Percentiles rank a stretch among this genome's conserved stretches.
Conservation (phyloP, 192 early-diverging fungal species). For the Entomortierella parvispora region DNA sequence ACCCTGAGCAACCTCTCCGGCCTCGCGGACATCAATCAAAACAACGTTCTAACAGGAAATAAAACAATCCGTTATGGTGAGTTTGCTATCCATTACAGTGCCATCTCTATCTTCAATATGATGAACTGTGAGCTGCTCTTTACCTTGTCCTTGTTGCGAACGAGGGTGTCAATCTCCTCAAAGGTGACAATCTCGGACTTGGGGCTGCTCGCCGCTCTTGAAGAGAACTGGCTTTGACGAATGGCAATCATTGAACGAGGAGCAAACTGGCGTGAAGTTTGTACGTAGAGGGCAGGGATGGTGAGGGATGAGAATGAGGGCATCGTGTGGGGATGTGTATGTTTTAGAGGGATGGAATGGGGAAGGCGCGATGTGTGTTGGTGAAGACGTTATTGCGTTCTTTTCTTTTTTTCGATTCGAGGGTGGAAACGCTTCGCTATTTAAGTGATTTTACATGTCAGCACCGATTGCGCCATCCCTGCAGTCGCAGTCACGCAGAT, state of each 20-base stretch:
- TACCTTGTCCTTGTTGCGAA: constrained; percentile 44
- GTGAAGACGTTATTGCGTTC: too few relatives aligned
- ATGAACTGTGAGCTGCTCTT: too few relatives aligned
- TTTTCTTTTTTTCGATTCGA: too few relatives aligned
- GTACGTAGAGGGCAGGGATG: constrained; percentile 52
- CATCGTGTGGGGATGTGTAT: constrained; percentile 7
- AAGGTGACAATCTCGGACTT: constrained; percentile 45
- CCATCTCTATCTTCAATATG: too few relatives aligned
- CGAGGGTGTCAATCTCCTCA: constrained; percentile 46
- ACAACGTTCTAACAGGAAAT: constrained; percentile 60
- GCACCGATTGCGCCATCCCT: too few relatives aligned
- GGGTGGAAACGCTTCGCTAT: too few relatives aligned
- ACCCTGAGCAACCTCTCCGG: constrained; percentile 67
- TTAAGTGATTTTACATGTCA: too few relatives aligned
- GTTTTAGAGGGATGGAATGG: too few relatives aligned
- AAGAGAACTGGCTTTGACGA: constrained; percentile 32
- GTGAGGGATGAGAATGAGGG: constrained; percentile 49
- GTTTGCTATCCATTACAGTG: too few relatives aligned
- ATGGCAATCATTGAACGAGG: constrained; percentile 42
- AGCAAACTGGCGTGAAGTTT: constrained; percentile 41
- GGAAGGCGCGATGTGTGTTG: too few relatives aligned
- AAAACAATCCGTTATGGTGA: too few relatives aligned
- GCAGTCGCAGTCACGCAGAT: too few relatives aligned
- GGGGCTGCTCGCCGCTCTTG: constrained; percentile 19
- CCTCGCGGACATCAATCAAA: constrained; percentile 78